A percentile compares a stretch with the other conserved stretches of the same genome.
phyloP scores from a whole-genome alignment of 495 filamentous ascomycete species.

The Chaetomidium leptoderma region DNA sequence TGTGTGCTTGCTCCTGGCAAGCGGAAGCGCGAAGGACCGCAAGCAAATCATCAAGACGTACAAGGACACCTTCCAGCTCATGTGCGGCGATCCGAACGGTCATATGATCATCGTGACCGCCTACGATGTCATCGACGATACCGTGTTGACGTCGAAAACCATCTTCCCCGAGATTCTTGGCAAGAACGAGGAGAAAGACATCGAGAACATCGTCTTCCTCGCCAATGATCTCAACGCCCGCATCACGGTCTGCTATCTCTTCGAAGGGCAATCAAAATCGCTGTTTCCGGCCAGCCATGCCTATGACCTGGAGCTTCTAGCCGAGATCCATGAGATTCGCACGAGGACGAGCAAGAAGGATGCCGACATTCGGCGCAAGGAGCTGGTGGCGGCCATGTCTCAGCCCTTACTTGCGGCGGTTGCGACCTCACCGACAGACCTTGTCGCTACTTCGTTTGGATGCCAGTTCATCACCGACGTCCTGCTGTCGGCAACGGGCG shows the following conservation, averaged over 20 bases:
- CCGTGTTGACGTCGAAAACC: conserved; percentile 75
- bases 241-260: conserved; percentile 76
- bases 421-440: conserved; percentile 56
- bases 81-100: conserved; percentile 72
- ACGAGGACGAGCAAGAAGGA: conserved; percentile 88
- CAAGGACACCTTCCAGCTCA: conserved; percentile 76
- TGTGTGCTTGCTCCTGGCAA: conserved; percentile 73
- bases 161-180: conserved; percentile 79
- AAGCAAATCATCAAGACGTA: conserved; percentile 81
- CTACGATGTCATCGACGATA: conserved; percentile 91
- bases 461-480: conserved; percentile 82
- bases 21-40: conserved; percentile 86
- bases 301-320: conserved; percentile 58
- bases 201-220: conserved; percentile 58
- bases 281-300: conserved; percentile 59
- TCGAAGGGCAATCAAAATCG: conserved; percentile 65
- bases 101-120: conserved; percentile 78
- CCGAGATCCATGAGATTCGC: conserved; percentile 70
- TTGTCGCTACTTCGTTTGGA: conserved; percentile 73
- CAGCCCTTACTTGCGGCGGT: conserved; percentile 67
- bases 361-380: conserved; percentile 64
- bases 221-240: conserved; percentile 68
- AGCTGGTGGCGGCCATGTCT: conserved; percentile 66
- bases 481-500: conserved; percentile 68
- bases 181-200: conserved; percentile 55